These are phyloP conservation scores for Neurospora discreta DNA, from an alignment of 495 filamentous ascomycete species.

Conservation along the genomic window DNA sequence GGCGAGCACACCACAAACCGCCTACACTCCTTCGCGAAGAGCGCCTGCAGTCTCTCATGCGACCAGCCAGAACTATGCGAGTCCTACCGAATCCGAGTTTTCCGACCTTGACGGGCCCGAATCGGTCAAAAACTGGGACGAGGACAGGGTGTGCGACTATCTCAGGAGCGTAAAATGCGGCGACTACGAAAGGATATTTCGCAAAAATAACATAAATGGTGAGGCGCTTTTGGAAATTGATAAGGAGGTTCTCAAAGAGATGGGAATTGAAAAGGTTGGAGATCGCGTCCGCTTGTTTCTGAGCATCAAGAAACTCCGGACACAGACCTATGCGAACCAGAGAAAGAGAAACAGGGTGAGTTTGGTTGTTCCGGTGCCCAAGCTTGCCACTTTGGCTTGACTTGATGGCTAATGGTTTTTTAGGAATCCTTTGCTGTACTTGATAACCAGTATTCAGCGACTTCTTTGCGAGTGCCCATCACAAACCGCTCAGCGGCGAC, in stretches of 20 bases:
- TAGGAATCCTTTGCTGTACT: conserved; percentile 64
- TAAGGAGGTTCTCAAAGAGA: conserved; percentile 89
- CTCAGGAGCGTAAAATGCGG: conserved; percentile 79
- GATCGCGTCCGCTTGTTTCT: conserved; percentile 92
- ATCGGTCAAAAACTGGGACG: conserved; percentile 70
- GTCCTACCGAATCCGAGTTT: conserved; percentile 91
- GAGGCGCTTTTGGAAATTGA: conserved; percentile 95
- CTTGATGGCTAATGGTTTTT: conserved; percentile 7
- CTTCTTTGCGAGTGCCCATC: conserved; percentile 49
- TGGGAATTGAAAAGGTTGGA: conserved; percentile 96
- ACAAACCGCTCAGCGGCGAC: conserved; percentile 36
- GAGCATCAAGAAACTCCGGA: conserved; percentile 84
- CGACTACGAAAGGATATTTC: conserved; percentile 87
- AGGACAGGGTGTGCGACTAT: conserved; percentile 83
- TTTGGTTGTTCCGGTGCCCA: conserved; percentile 19
- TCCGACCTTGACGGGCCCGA: conserved; percentile 56
- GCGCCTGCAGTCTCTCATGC: conserved; percentile 40
- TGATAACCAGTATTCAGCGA: conserved; percentile 51
- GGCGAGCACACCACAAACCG: conserved; percentile 37
- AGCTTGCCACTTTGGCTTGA: conserved; percentile 13
- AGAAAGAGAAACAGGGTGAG: conserved; percentile 80
- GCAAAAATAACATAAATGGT: conserved; percentile 90
- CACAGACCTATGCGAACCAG: conserved; percentile 69
- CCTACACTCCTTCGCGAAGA: conserved; percentile 43
- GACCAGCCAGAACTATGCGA: conserved; percentile 59